Evolutionary conservation across 352 stramenopile genomes (phyloP).

Genomic region (Pythium phragmitis): DNA sequence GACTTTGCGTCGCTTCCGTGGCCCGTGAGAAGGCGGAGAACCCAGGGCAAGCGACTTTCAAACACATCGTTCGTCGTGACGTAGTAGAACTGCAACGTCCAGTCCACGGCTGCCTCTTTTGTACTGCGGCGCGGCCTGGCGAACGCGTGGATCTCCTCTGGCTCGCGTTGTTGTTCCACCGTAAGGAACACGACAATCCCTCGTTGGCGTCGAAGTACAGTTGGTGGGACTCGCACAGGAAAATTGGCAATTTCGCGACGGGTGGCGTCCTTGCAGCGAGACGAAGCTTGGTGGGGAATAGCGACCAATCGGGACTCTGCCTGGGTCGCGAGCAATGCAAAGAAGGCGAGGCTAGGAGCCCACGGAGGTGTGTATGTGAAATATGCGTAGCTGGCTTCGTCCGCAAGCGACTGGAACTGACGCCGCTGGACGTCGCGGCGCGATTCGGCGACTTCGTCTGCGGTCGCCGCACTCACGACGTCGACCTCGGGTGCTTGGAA

Average conservation of each 20-base stretch:
- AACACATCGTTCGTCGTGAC: conserved; percentile 7
- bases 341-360: conserved; percentile 50
- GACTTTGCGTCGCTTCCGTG: background rate
- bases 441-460: background rate
- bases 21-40: conserved; percentile 3
- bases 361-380: conserved; percentile 34
- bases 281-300: background rate
- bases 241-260: conserved; percentile 27
- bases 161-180: conserved; percentile 15
- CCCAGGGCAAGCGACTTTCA: conserved; percentile 19
- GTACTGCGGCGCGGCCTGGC: background rate
- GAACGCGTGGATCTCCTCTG: conserved; percentile 1
- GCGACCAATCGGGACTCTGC: conserved; percentile 5
- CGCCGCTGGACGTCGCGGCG: conserved; percentile 24
- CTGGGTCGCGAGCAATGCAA: conserved; percentile 35
- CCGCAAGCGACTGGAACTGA: conserved; percentile 36
- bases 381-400: conserved; percentile 45
- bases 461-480: background rate
- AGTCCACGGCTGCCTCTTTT: background rate
- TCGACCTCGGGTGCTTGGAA: conserved; percentile 22
- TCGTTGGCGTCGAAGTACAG: conserved; percentile 6
- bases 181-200: conserved; percentile 15
- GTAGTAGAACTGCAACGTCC: conserved; percentile 21
- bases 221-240: conserved; percentile 31
- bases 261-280: background rate